phyloP scores from a whole-genome alignment of 2,329 filamentous ascomycete genomes.

The Pseudomassariella vexata region DNA sequence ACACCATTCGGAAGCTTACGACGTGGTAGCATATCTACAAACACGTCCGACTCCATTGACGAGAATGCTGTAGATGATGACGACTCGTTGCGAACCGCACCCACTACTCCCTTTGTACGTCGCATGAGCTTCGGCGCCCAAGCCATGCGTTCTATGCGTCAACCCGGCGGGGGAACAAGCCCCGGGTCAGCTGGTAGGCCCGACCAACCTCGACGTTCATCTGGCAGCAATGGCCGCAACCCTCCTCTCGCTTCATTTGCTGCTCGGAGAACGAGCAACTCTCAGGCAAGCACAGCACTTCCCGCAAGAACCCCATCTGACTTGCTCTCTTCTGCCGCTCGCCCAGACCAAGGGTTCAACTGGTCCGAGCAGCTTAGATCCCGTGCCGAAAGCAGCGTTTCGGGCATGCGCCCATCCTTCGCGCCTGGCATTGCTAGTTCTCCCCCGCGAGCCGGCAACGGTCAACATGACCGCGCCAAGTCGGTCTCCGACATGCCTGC shows the following conservation, averaged over 20 bases:
- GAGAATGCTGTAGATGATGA: constrained; percentile 71
- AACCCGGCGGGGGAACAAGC: constrained; percentile 49
- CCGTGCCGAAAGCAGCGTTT: constrained; percentile 76
- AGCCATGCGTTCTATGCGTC: constrained; percentile 66
- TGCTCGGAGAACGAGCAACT: constrained; percentile 27
- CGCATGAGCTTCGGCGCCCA: constrained; percentile 87
- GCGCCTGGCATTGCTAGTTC: constrained; percentile 37
- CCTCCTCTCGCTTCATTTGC: constrained; percentile 24
- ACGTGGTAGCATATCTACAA: constrained; percentile 66
- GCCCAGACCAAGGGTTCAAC: constrained; percentile 88
- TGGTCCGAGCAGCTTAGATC: constrained; percentile 94
- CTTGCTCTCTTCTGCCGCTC: constrained; percentile 49
- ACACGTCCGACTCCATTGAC: constrained; percentile 57
- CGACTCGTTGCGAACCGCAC: constrained; percentile 52
- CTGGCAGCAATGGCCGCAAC: constrained; percentile 17
- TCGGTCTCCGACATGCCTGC: constrained; percentile 61
- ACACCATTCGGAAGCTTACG: constrained; percentile 46
- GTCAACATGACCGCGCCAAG: constrained; percentile 60
- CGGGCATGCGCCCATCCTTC: constrained; percentile 51
- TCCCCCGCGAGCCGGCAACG: constrained; percentile 31
- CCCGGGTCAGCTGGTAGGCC: constrained; percentile 59
- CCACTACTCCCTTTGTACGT: constrained; percentile 70
- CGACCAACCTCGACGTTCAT: constrained; percentile 20
- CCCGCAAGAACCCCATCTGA: constrained; percentile 58
- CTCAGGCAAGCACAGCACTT: constrained; percentile 57